phyloP scores from a whole-genome alignment of 1,284 basidiomycete species.

The Naganishia sp. region DNA sequence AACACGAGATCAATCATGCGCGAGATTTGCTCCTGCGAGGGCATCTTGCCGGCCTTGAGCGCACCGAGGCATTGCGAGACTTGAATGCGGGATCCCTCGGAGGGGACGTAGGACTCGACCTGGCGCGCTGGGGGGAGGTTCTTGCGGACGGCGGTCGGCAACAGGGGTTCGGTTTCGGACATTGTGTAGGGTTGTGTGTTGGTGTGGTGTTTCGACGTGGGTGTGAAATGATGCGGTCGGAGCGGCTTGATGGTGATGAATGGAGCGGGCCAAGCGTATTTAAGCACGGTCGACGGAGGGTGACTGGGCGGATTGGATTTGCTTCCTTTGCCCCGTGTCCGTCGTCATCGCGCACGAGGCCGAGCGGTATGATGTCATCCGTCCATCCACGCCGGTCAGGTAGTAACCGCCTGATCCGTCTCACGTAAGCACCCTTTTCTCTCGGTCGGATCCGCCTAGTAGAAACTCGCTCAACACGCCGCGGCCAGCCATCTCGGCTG shows the following conservation, averaged over 20 bases:
- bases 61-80: conserved; percentile 47
- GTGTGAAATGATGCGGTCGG: background rate
- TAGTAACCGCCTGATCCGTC: background rate
- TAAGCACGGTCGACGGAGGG: background rate
- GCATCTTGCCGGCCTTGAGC: conserved; percentile 52
- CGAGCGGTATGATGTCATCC: background rate
- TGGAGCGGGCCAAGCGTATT: background rate
- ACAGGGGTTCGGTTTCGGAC: conserved; percentile 47
- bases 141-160: conserved; percentile 40
- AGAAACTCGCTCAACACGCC: conserved; percentile 8
- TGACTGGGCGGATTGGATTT: background rate
- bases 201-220: background rate
- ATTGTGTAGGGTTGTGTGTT: conserved; percentile 30
- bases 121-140: conserved; percentile 38
- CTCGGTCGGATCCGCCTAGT: background rate
- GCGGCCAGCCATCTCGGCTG: conserved; percentile 8
- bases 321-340: background rate
- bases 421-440: background rate
- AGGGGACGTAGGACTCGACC: conserved; percentile 39
- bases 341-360: background rate
- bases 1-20: conserved; percentile 46
- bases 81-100: conserved; percentile 42
- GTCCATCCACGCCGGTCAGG: background rate
- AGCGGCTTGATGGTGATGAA: too few species aligned
- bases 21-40: conserved; percentile 44